These are phyloP conservation scores for Xylaria sp. DNA, from an alignment of 2,329 filamentous ascomycete genomes.

Conservation along the genomic window DNA sequence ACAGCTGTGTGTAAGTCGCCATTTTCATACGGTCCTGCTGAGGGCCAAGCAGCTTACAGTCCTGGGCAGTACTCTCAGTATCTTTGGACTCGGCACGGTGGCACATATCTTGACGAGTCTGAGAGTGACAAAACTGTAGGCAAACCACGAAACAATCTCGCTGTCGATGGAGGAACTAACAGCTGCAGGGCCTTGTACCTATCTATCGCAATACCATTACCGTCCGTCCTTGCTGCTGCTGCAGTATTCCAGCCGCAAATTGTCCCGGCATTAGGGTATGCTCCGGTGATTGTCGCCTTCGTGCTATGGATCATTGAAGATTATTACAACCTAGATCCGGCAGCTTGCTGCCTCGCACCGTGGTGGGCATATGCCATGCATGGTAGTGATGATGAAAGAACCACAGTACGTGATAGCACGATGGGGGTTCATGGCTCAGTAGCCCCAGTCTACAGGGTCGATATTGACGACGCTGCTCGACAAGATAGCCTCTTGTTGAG, in stretches of 20 bases:
- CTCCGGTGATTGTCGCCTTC: constrained; percentile 14
- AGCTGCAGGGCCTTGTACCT: constrained; percentile 14
- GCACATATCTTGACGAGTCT: constrained; percentile 25
- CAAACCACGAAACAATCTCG: not conserved
- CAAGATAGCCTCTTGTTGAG: constrained; percentile 13
- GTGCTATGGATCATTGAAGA: constrained; percentile 22
- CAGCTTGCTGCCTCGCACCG: not conserved
- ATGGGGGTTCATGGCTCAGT: constrained; percentile 4
- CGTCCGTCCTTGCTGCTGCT: constrained; percentile 1
- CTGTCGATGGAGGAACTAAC: not conserved
- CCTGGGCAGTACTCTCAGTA: constrained; percentile 22
- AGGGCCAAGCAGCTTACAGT: constrained; percentile 20
- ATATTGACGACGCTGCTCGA: constrained; percentile 2
- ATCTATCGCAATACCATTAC: constrained; percentile 6
- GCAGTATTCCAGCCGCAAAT: constrained; percentile 3
- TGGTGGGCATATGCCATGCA: constrained; percentile 6
- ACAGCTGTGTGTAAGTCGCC: constrained; percentile 32
- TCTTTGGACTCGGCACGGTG: constrained; percentile 27
- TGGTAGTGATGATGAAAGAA: not conserved
- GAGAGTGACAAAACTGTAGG: constrained; percentile 26
- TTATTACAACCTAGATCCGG: constrained; percentile 6
- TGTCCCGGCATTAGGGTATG: constrained; percentile 7
- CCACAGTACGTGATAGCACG: not conserved
- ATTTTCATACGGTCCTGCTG: not conserved
- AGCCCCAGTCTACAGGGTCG: not conserved